phyloP scores from a whole-genome alignment of 176 grass and related monocot genomes.

The Coix lacrymajobi region DNA sequence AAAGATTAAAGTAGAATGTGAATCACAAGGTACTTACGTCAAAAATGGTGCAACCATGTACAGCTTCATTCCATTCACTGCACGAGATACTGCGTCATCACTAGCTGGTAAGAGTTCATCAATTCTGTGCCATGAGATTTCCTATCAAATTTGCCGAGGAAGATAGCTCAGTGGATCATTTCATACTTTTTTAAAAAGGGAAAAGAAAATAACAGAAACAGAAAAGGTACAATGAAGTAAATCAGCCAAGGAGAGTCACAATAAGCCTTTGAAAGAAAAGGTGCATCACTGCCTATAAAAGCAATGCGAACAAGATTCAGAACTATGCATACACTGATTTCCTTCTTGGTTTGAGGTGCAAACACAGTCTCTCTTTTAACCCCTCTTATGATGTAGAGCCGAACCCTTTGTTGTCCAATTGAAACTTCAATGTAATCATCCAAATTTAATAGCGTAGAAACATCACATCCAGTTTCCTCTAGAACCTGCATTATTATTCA shows the following conservation, averaged over 20 bases:
- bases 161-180: constrained; percentile 9
- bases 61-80: constrained; percentile 83
- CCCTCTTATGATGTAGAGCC: constrained; percentile 82
- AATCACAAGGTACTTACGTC: constrained; percentile 49
- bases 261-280: not conserved
- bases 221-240: not conserved
- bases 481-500: constrained; percentile 51
- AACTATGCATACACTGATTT: constrained; percentile 79
- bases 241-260: not conserved
- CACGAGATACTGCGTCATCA: constrained; percentile 76
- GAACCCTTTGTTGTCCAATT: constrained; percentile 81
- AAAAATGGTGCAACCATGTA: constrained; percentile 98
- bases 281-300: not conserved
- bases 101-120: constrained; percentile 88
- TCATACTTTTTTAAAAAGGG: not conserved
- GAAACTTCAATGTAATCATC: constrained; percentile 83
- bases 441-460: constrained; percentile 67
- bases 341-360: constrained; percentile 94
- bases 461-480: constrained; percentile 96
- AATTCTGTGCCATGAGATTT: constrained; percentile 90
- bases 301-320: not conserved
- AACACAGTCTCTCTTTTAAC: constrained; percentile 82
- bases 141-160: constrained; percentile 45
- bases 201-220: not conserved
- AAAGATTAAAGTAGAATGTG: not conserved